Percentiles rank a stretch among this genome's conserved stretches.
Conservation (phyloP, 2,329 filamentous ascomycete genomes). For the Fusarium sp. region DNA sequence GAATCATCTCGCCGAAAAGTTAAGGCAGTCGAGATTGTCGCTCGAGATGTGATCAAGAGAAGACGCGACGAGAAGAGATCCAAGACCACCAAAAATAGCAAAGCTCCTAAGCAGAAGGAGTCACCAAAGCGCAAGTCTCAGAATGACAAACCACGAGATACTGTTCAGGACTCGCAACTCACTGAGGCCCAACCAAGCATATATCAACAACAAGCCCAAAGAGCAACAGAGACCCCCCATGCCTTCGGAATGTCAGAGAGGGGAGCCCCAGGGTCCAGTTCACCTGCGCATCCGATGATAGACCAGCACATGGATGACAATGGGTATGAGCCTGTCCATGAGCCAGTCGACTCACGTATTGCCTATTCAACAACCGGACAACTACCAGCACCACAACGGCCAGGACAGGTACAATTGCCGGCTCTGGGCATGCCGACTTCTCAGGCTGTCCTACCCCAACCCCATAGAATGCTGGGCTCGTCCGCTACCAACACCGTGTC, state of each 20-base stretch:
- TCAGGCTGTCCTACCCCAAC: constrained; percentile 30
- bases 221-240: background rate
- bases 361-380: constrained; percentile 35
- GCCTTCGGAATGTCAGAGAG: constrained; percentile 5
- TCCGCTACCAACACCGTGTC: constrained; percentile 40
- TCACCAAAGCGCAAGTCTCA: background rate
- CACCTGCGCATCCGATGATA: constrained; percentile 30
- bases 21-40: constrained; percentile 76
- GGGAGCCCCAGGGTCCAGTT: constrained; percentile 22
- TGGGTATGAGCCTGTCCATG: constrained; percentile 41
- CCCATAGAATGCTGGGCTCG: constrained; percentile 41
- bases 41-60: constrained; percentile 81
- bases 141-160: background rate
- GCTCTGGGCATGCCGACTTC: constrained; percentile 33
- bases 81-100: constrained; percentile 52
- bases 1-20: constrained; percentile 65
- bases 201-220: background rate
- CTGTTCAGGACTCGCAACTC: background rate
- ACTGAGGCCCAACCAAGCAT: background rate
- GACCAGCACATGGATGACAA: constrained; percentile 31
- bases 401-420: constrained; percentile 36
- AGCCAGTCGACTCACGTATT: constrained; percentile 41
- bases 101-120: constrained; percentile 52
- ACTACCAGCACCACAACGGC: background rate
- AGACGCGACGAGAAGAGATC: constrained; percentile 70